Evolutionary conservation across 371 early-diverging fungal genomes (phyloP), one percentile per base, ranked within the genome.

Genomic region (Lichtheimia ornata): DNA sequence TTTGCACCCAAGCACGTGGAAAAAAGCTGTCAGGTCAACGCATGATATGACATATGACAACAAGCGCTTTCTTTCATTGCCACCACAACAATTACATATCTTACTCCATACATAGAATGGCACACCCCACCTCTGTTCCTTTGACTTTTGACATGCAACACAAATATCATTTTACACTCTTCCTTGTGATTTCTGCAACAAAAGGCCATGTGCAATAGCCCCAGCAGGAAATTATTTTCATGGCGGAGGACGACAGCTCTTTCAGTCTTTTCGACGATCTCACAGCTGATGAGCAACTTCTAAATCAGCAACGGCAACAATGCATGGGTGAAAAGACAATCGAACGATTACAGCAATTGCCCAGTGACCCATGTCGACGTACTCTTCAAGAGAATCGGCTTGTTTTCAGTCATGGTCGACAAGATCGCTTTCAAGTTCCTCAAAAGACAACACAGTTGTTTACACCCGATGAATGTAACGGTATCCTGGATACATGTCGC

Each of bases 221-320:
- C 11, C 11, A 35, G 35, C 35, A 35, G 35, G 35, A 35, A 35
- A 35, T 35, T 35, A 9, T 35, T 35, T 35, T 9, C 6, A 35
- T 35, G 35, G 28, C 28, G 7, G 41, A 28, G 12, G 55, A 55
- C 14, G 58, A 63, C 20, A 50, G 47, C 18, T 51, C 57, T 1
- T 72, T 84, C 52, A 74, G 77, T 62, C 62, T 76, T 5, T 84
- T 84, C 65, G 76, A 70, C 13, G 81, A 79, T 0, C 18, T 71
- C 1, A 54, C 82, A 15, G 24, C 60, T 14, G 72, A 71, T 44
- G 82, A 82, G 55, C 55, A 64, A 28, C 0, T 12, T 0, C 35
- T 22, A 20, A 27, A 64, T 14, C 56, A 68, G 4, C 17, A 61
- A 22, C 58, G 79, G 35, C 55, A 66, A 5, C 25, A 61, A 22